Evolutionary conservation across 1,284 basidiomycete species (phyloP).

Genomic region (Stygiomarasmius scandens): DNA sequence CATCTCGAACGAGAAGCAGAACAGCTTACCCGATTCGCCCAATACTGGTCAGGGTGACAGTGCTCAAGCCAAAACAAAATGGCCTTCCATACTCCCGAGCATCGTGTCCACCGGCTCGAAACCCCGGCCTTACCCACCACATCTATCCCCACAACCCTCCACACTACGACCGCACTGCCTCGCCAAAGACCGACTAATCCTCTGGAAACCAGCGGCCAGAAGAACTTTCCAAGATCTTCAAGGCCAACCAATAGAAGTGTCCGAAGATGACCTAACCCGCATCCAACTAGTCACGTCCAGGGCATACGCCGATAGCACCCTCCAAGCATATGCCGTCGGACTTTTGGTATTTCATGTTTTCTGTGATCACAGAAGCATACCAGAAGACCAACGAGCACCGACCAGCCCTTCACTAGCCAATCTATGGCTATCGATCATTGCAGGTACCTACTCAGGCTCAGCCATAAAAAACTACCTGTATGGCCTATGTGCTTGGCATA

Average conservation of each 20-base stretch:
- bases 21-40: not conserved
- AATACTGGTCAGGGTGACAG: not conserved
- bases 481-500: conserved; percentile 29
- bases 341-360: conserved; percentile 6
- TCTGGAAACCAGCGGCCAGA: conserved; percentile 11
- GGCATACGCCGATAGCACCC: conserved; percentile 1
- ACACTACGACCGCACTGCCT: conserved; percentile 19
- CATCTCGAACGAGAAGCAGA: not conserved
- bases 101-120: not conserved
- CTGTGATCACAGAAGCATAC: conserved; percentile 2
- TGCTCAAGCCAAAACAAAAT: not conserved
- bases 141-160: conserved; percentile 17
- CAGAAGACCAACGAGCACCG: conserved; percentile 2
- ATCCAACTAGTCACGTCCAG: not conserved
- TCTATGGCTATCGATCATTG: conserved; percentile 3
- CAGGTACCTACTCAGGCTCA: conserved; percentile 16
- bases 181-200: conserved; percentile 21
- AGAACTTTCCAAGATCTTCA: not conserved
- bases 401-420: not conserved
- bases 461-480: conserved; percentile 24
- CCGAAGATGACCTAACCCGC: not conserved
- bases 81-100: not conserved
- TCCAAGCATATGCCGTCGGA: not conserved
- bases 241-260: not conserved
- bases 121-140: no score